Evolutionary conservation across 1,139 yeast species (phyloP), one percentile per base, ranked within the genome.

Genomic region (Blastobotrys arbuscula): DNA sequence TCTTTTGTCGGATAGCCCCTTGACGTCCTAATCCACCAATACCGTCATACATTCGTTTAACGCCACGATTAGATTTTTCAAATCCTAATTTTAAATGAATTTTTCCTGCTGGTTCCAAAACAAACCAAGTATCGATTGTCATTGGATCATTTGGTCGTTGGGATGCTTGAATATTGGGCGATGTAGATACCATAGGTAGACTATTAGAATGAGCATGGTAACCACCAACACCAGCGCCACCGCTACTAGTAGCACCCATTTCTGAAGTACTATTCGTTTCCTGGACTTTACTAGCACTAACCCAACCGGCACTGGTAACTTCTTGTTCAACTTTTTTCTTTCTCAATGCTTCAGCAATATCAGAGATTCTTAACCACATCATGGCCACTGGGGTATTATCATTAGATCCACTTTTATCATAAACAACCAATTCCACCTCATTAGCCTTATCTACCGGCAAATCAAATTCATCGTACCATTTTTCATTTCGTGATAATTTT

Each of bases 1-100:
- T 90, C 72, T 87, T 82, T 68, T 88, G 94, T 61, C 96, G 84
- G 57, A 92, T 92, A 53, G 98, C 98, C 69, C 97, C 97, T 65
- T 90, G 96, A 74, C 98, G 95, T 19, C 96, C 97, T 54, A 92
- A 77, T 0, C 87, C 88, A 18, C 85, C 88, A 67, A 78, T 71
- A 47, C 77, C 77, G 42, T 69, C 73, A 42, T 69, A 59, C 52
- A 70, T 55, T 47, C 76, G 63, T 55, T 74, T 74, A 47, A 69
- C 69, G 26, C 72, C 73, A 28, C 75, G 73, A 49, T 76, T 78
- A 1, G 80, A 65, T 62, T 90, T 90, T 50, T 84, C 87, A 63
- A 92, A 92, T 4, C 94, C 85, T 30, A 90, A 70, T 10, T 82
- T 79, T 44, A 92, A 66, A 53, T 85, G 73, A 45, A 92, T 82